phyloP scores from a whole-genome alignment of 2,329 filamentous ascomycete genomes.

The Epicoccum nigrum region DNA sequence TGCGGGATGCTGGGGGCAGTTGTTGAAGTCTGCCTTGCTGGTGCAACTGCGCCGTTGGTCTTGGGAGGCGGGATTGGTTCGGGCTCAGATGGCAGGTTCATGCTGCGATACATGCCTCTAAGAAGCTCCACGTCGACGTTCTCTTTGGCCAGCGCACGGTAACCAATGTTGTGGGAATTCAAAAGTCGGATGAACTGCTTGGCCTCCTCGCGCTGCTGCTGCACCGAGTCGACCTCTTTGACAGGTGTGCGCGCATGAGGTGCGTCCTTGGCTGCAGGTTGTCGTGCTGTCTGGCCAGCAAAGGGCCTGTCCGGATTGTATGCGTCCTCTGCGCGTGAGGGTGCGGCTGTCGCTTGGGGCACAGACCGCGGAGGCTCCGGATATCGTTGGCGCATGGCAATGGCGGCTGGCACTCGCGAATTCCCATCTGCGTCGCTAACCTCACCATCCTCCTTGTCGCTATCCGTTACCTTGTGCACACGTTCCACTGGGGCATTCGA shows the following conservation, averaged over 20 bases:
- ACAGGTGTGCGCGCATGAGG: slow-evolving; percentile 6
- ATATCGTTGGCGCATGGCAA: slow-evolving; percentile 11
- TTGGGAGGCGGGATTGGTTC: slow-evolving; percentile 33
- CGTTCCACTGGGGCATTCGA: slow-evolving; percentile 28
- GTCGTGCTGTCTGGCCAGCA: slow-evolving; percentile 18
- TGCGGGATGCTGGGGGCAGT: slow-evolving; percentile 12
- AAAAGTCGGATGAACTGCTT: slow-evolving; percentile 49
- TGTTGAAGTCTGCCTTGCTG: slow-evolving; percentile 7
- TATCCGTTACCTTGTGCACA: slow-evolving; percentile 42
- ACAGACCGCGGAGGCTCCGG: slow-evolving; percentile 33
- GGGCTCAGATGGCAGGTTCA: slow-evolving; percentile 38
- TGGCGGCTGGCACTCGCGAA: slow-evolving; percentile 19
- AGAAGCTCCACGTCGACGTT: slow-evolving; percentile 36
- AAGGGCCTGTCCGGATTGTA: slow-evolving; percentile 30
- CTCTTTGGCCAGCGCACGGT: slow-evolving; percentile 64
- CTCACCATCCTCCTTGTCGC: slow-evolving; percentile 74
- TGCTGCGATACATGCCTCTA: slow-evolving; percentile 33
- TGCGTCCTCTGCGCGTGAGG: slow-evolving; percentile 8
- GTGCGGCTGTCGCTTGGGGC: slow-evolving; percentile 13
- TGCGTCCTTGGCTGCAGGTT: slow-evolving; percentile 6
- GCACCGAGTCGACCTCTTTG: slow-evolving; percentile 18
- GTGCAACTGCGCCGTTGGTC: slow-evolving; percentile 10
- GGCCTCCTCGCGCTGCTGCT: slow-evolving; percentile 39
- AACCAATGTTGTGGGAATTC: slow-evolving; percentile 69
- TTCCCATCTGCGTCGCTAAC: slow-evolving; percentile 63